Percentiles rank a stretch among this genome's conserved stretches.
Evolutionary conservation across 495 filamentous ascomycete species (phyloP).

Genomic region (Elasticomyces elasticus): DNA sequence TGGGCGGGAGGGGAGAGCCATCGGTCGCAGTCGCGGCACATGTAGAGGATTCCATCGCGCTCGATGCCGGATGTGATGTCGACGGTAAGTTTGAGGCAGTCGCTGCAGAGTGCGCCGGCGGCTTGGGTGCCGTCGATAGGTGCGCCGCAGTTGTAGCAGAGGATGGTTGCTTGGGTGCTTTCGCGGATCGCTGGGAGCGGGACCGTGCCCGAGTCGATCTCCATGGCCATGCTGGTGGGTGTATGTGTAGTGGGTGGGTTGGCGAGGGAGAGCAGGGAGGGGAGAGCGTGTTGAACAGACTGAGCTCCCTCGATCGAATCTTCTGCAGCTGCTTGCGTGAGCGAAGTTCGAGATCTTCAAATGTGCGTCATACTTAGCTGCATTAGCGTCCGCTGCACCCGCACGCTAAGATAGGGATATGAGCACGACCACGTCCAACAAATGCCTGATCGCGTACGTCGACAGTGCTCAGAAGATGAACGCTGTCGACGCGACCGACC

Average conservation of each 20-base stretch:
- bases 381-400: too few species aligned
- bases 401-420: too few species aligned
- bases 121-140: slow-evolving; percentile 85
- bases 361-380: too few species aligned
- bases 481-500: slow-evolving; percentile 78
- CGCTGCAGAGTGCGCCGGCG: slow-evolving; percentile 80
- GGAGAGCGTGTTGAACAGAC: too few species aligned
- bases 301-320: too few species aligned
- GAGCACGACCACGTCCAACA: too few species aligned
- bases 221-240: slow-evolving; percentile 21
- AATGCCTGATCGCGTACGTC: too few species aligned
- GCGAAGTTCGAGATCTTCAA: too few species aligned
- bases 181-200: slow-evolving; percentile 6
- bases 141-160: slow-evolving; percentile 89
- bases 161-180: slow-evolving; percentile 48
- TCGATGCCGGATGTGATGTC: slow-evolving; percentile 91
- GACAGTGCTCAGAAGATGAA: too few species aligned
- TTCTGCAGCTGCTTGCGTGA: too few species aligned
- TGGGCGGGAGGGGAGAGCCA: slow-evolving; percentile 80
- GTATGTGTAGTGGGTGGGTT: background rate
- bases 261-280: too few species aligned
- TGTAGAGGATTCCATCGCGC: slow-evolving; percentile 70
- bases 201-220: slow-evolving; percentile 14
- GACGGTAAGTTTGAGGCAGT: slow-evolving; percentile 85
- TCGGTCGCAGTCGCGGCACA: slow-evolving; percentile 83